Percentiles rank a stretch among this genome's conserved stretches.
Conservation (phyloP, 805 yeast genomes). For the Yarrowia sp. region DNA sequence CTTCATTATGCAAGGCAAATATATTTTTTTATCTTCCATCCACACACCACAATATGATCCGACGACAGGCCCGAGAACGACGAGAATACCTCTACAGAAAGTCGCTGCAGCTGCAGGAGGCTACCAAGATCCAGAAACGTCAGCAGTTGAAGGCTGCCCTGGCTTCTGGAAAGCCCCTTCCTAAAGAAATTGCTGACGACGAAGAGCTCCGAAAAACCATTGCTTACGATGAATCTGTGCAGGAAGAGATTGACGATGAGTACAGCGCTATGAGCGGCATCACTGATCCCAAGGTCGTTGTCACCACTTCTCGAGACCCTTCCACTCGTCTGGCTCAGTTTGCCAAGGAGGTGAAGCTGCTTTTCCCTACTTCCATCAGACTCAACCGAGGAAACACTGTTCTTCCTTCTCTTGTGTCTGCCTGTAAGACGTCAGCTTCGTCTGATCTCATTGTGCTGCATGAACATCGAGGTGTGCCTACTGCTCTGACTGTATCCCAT, state of each 20-base stretch:
- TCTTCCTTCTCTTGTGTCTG: slow-evolving; percentile 76
- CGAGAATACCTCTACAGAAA: slow-evolving; percentile 88
- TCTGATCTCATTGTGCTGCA: slow-evolving; percentile 84
- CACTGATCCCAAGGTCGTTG: slow-evolving; percentile 83
- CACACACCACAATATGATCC: slow-evolving; percentile 45
- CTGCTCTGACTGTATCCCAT: slow-evolving; percentile 86
- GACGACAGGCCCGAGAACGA: slow-evolving; percentile 95
- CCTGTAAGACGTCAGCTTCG: slow-evolving; percentile 76
- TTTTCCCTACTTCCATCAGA: slow-evolving; percentile 87
- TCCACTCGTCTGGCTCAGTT: slow-evolving; percentile 82
- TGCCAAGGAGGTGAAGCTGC: slow-evolving; percentile 82
- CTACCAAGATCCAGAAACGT: slow-evolving; percentile 78
- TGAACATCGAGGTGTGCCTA: slow-evolving; percentile 98
- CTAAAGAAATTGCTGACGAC: slow-evolving; percentile 90
- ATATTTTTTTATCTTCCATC: neutral
- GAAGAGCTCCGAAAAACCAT: slow-evolving; percentile 73
- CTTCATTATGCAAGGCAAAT: neutral
- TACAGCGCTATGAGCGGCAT: slow-evolving; percentile 84
- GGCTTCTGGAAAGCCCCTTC: slow-evolving; percentile 86
- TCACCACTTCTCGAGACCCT: slow-evolving; percentile 93
- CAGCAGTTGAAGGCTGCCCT: slow-evolving; percentile 82
- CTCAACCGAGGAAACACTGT: slow-evolving; percentile 91
- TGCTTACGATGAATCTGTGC: slow-evolving; percentile 79
- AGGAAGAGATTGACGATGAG: slow-evolving; percentile 79
- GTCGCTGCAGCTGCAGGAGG: slow-evolving; percentile 86